Evolutionary conservation across 345 rosid genomes (phyloP), one percentile per base, ranked within the genome.

Genomic region (Heritiera littoralis): DNA sequence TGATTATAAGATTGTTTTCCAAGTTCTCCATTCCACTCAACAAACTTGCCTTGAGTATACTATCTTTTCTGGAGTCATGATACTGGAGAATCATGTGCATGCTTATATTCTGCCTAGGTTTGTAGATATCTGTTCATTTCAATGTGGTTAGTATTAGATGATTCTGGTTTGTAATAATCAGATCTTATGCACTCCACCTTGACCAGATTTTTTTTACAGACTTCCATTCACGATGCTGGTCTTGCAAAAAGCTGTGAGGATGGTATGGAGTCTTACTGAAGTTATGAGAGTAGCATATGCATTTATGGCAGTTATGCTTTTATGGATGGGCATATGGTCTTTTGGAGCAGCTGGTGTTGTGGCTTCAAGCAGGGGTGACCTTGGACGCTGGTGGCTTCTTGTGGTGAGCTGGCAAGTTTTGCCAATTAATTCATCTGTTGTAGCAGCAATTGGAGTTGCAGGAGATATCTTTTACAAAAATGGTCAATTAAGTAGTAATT

Each of bases 371-470:
- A 82, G 90, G 89, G 92, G 83, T 5, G 88, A 89, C 80, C 86
- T 84, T 2, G 92, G 89, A 58, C 85, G 95, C 69, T 93, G 94
- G 97, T 95, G 99, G 96, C 98, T 95, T 91, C 98, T 95, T 88
- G 87, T 93, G 98, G 99, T 95, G 99, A 95, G 98, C 90, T 89
- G 98, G 97, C 97, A 92, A 95, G 99, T 92, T 93, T 88, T 92
- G 86, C 77, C 80, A 80, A 80, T 83, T 85, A 40, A 75, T 83
- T 85, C 67, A 63, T 84, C 66, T 72, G 56, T 43, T 64, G 43
- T 75, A 32, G 65, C 75, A 75, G 81, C 83, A 76, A 82, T 76
- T 61, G 59, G 66, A 81, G 78, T 55, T 66, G 78, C 77, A 76
- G 68, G 61, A 75, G 61, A 81, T 59, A 66, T 46, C 70, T 73